Evolutionary conservation across 1,284 basidiomycete species (phyloP).

Genomic region (Puccinia novopanici): DNA sequence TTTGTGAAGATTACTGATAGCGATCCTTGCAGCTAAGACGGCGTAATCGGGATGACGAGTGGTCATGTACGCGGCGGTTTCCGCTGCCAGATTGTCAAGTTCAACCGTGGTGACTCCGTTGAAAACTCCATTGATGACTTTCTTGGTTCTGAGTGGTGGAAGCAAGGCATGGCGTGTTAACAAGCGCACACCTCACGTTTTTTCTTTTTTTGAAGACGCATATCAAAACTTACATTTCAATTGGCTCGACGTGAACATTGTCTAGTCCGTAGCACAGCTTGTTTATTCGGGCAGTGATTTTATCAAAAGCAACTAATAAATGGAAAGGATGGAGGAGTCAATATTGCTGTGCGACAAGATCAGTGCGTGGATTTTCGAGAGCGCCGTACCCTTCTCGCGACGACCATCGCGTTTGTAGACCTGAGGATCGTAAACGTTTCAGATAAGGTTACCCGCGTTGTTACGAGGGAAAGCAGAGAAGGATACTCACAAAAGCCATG

Average conservation of each 20-base stretch:
- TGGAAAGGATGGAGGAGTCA: neutral
- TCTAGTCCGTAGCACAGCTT: slow-evolving; percentile 98
- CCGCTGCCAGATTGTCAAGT: slow-evolving; percentile 80
- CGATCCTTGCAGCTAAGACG: slow-evolving; percentile 94
- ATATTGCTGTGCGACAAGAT: neutral
- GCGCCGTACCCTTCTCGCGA: slow-evolving; percentile 32
- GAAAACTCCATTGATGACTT: slow-evolving; percentile 93
- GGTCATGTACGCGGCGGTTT: slow-evolving; percentile 96
- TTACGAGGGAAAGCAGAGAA: neutral
- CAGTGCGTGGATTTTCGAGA: too few species aligned
- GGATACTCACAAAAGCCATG: slow-evolving; percentile 14
- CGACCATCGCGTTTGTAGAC: slow-evolving; percentile 51
- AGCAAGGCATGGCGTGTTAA: neutral
- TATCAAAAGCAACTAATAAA: slow-evolving; percentile 56
- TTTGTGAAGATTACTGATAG: slow-evolving; percentile 98
- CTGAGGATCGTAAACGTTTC: slow-evolving; percentile 19
- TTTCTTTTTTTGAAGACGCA: slow-evolving; percentile 62
- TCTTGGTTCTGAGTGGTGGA: slow-evolving; percentile 69
- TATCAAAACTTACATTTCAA: slow-evolving; percentile 67
- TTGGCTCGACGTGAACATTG: slow-evolving; percentile 86
- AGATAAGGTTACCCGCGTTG: neutral
- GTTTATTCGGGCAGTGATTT: slow-evolving; percentile 71
- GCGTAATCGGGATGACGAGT: slow-evolving; percentile 95
- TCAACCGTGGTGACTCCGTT: slow-evolving; percentile 95
- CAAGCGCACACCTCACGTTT: slow-evolving; percentile 8